Conservation (phyloP, 2,329 filamentous ascomycete genomes). For the Arachnopeziza araneosa region DNA sequence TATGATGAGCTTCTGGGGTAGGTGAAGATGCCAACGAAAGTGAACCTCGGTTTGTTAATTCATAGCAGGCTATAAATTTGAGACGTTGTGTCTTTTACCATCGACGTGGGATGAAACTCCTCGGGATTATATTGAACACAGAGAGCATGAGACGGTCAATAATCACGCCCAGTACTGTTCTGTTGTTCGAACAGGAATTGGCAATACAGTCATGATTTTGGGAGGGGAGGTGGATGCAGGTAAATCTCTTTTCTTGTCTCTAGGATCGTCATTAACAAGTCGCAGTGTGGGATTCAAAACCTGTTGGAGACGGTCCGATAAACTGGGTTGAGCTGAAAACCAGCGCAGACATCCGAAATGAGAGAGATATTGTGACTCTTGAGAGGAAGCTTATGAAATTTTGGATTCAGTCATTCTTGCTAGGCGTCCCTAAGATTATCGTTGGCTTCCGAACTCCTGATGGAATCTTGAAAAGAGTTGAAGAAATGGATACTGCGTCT, state of each 20-base stretch:
- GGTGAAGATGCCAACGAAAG: slow-evolving; percentile 1
- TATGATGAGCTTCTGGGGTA: slow-evolving; percentile 91
- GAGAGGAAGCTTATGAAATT: slow-evolving; percentile 90
- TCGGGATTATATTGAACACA: slow-evolving; percentile 71
- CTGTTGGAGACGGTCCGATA: slow-evolving; percentile 56
- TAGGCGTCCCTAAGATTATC: slow-evolving; percentile 87
- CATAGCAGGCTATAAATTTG: slow-evolving; percentile 87
- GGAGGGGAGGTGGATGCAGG: slow-evolving; percentile 92
- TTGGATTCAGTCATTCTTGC: slow-evolving; percentile 93
- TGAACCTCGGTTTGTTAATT: not conserved
- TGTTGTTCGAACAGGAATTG: slow-evolving; percentile 82
- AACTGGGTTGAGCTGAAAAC: slow-evolving; percentile 98
- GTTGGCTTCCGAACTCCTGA: slow-evolving; percentile 76
- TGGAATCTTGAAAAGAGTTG: slow-evolving; percentile 65
- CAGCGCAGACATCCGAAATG: slow-evolving; percentile 61
- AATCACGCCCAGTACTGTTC: slow-evolving; percentile 97
- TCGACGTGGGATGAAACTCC: slow-evolving; percentile 66
- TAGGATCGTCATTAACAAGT: slow-evolving; percentile 4
- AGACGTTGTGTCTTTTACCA: slow-evolving; percentile 74
- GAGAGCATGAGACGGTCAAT: slow-evolving; percentile 67
- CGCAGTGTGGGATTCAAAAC: slow-evolving; percentile 78
- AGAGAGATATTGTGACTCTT: slow-evolving; percentile 67
- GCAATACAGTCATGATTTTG: slow-evolving; percentile 66
- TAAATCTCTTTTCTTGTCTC: slow-evolving; percentile 35
- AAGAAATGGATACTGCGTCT: slow-evolving; percentile 73